Base-by-base conservation (phyloP, 2,329 filamentous ascomycete genomes). In the Taxawa tesnikishii region DNA sequence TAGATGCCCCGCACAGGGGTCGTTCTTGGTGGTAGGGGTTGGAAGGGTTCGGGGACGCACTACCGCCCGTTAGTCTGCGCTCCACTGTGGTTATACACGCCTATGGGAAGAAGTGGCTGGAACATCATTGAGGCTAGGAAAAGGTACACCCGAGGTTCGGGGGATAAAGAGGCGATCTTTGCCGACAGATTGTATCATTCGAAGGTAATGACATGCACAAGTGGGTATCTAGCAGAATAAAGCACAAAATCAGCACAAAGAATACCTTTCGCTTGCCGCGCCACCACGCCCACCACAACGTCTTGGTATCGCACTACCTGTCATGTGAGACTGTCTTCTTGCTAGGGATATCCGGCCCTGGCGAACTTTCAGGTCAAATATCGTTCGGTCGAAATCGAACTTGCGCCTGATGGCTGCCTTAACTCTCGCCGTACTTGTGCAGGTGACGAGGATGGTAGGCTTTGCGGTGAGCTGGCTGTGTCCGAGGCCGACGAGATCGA, bases 1-100 rank as follows among this genome's bases (percentile, higher is more conserved):
- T 94, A 26, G 85, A 94, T 6, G 88, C 88, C 1, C 88, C 88
- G 43, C 87, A 94, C 0, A 73, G 58, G 1, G 88, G 88, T 14
- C 71, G 70, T 44, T 77, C 66, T 53, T 96, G 87, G 49, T 83
- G 88, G 37, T 75, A 75, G 1, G 75, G 75, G 47, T 92, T 94
- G 28, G 29, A n/a, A n/a, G n/a, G n/a, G n/a, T n/a, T n/a, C n/a
- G n/a, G n/a, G n/a, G n/a, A n/a, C n/a, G n/a, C n/a, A n/a, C n/a
- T n/a, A n/a, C n/a, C n/a, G n/a, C n/a, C n/a, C n/a, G n/a, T n/a
- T n/a, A n/a, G n/a, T n/a, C n/a, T n/a, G n/a, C n/a, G n/a, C n/a
- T n/a, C n/a, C n/a, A n/a, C n/a, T n/a, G n/a, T n/a, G n/a, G n/a
- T n/a, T n/a, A n/a, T n/a, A n/a, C n/a, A n/a, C n/a, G n/a, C n/a